phyloP scores from a whole-genome alignment of 371 early-diverging fungal species.

The Saksenaea vasiformis region DNA sequence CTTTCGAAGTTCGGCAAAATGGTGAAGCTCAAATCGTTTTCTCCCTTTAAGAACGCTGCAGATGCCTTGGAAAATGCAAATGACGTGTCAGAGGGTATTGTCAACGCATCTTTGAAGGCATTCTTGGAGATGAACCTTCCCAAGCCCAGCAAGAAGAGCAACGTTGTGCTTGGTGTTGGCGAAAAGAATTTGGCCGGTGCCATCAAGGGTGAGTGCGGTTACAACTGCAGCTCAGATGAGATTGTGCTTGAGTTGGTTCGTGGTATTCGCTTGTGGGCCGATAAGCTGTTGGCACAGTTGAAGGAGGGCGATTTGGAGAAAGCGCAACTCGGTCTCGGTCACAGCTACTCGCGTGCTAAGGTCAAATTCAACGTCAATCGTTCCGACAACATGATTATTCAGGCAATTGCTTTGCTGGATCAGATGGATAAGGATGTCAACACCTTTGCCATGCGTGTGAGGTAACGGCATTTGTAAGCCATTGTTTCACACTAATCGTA shows the following conservation, averaged over 20 bases:
- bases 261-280: slow-evolving; percentile 90
- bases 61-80: slow-evolving; percentile 97
- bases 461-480: slow-evolving; percentile 17
- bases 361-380: slow-evolving; percentile 98
- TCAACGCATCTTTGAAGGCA: slow-evolving; percentile 81
- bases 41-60: slow-evolving; percentile 95
- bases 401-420: slow-evolving; percentile 88
- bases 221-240: slow-evolving; percentile 81
- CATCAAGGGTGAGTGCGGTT: slow-evolving; percentile 78
- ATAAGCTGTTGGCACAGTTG: slow-evolving; percentile 85
- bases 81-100: slow-evolving; percentile 96
- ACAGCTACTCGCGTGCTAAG: slow-evolving; percentile 97
- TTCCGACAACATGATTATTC: slow-evolving; percentile 94
- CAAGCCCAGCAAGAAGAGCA: slow-evolving; percentile 72
- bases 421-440: slow-evolving; percentile 96
- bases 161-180: slow-evolving; percentile 86
- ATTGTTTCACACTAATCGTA: slow-evolving; percentile 20
- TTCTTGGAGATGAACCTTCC: slow-evolving; percentile 95
- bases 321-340: slow-evolving; percentile 97
- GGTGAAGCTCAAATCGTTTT: slow-evolving; percentile 91
- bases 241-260: slow-evolving; percentile 89
- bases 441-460: slow-evolving; percentile 88
- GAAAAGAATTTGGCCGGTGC: slow-evolving; percentile 92
- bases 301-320: slow-evolving; percentile 91
- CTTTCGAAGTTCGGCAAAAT: slow-evolving; percentile 89